Percentiles rank a stretch among this genome's conserved stretches.
These are phyloP conservation scores for Heterobasidion occidentale DNA, from an alignment of 1,284 basidiomycete genomes.

Conservation along the genomic window DNA sequence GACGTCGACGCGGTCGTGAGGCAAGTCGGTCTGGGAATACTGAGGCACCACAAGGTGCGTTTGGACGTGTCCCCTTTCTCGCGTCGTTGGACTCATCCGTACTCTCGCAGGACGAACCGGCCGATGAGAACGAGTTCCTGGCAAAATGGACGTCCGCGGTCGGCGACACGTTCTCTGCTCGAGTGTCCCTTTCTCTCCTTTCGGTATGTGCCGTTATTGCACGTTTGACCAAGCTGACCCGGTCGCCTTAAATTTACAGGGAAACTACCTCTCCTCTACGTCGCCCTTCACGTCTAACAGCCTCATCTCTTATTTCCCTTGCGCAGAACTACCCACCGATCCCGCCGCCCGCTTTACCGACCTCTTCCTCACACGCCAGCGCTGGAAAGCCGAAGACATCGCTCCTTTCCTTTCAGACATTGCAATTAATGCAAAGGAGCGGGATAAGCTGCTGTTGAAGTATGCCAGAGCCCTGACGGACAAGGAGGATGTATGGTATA, in stretches of 20 bases:
- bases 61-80: constrained; percentile 3
- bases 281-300: constrained; percentile 12
- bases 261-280: constrained; percentile 53
- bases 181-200: constrained; percentile 54
- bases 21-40: constrained; percentile 65
- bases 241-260: constrained; percentile 32
- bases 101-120: constrained; percentile 42
- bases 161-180: constrained; percentile 64
- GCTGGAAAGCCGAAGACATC: constrained; percentile 79
- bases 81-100: too few species aligned
- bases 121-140: constrained; percentile 49
- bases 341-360: constrained; percentile 75
- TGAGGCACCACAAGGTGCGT: constrained; percentile 54
- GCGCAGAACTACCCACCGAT: constrained; percentile 61
- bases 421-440: constrained; percentile 73
- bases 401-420: constrained; percentile 75
- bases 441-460: constrained; percentile 81
- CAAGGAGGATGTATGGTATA: constrained; percentile 61
- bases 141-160: constrained; percentile 61
- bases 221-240: not conserved
- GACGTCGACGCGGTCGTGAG: constrained; percentile 47
- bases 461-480: constrained; percentile 76
- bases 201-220: constrained; percentile 38
- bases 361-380: constrained; percentile 69
- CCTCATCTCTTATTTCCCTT: constrained; percentile 63